Evolutionary conservation across 371 early-diverging fungal genomes (phyloP).

Genomic region (Caulochytrium protostelioides): DNA sequence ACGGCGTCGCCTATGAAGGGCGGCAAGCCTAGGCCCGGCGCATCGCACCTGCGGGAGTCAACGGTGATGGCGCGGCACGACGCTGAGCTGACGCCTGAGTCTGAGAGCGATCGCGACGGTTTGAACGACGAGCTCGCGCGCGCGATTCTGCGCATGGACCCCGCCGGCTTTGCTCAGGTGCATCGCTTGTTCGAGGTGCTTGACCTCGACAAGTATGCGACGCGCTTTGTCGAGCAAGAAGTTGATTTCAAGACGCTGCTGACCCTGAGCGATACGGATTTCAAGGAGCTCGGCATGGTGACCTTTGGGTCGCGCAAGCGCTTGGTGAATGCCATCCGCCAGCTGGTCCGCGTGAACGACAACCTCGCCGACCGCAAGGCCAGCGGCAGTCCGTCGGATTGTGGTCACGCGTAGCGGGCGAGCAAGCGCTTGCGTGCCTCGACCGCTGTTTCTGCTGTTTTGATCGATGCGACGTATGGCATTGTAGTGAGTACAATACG

Average conservation of each 20-base stretch:
- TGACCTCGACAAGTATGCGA: conserved; percentile 11
- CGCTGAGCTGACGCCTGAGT: too few relatives aligned
- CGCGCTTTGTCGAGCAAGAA: conserved; percentile 17
- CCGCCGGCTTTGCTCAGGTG: conserved; percentile 4
- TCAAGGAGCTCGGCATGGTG: conserved; percentile 19
- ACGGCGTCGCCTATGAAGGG: too few relatives aligned
- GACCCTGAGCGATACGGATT: conserved; percentile 15
- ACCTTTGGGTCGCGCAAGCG: conserved; percentile 23
- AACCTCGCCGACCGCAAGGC: neutral
- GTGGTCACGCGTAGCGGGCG: too few relatives aligned
- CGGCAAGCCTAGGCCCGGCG: too few relatives aligned
- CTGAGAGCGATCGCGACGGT: too few relatives aligned
- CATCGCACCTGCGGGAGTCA: too few relatives aligned
- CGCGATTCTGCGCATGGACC: conserved; percentile 1
- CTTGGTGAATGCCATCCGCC: conserved; percentile 14
- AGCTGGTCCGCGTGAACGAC: neutral
- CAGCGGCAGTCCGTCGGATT: too few relatives aligned
- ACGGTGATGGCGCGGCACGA: too few relatives aligned
- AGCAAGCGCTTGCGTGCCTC: neutral
- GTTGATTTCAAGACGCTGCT: conserved; percentile 18
- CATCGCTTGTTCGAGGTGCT: conserved; percentile 9
- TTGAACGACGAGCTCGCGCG: conserved; percentile 1
- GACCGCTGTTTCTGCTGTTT: neutral
- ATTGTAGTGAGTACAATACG: neutral
- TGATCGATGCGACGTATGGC: neutral